Evolutionary conservation across 192 early-diverging fungal species (phyloP).

Genomic region (Backusella liffmaniae): DNA sequence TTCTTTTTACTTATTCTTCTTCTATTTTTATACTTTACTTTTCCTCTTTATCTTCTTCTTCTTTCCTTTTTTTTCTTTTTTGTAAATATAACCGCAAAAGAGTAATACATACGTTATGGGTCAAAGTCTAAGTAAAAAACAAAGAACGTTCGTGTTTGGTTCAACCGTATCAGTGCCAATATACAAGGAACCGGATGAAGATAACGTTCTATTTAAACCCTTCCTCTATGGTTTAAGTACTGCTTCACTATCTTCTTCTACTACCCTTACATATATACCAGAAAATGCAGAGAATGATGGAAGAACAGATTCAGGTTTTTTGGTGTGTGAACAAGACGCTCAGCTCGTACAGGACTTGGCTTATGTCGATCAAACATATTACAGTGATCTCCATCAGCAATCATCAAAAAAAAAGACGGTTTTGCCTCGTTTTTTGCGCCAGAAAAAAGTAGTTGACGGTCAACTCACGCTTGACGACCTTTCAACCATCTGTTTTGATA

Average conservation of each 20-base stretch:
- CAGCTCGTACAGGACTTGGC: neutral
- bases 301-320: slow-evolving; percentile 15
- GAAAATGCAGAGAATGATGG: neutral
- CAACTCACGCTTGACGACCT: neutral
- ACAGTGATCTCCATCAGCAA: neutral
- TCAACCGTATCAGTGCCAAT: neutral
- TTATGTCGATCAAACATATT: slow-evolving; percentile 21
- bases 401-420: neutral
- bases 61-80: neutral
- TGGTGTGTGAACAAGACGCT: neutral
- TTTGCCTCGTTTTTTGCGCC: neutral
- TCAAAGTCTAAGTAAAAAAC: neutral
- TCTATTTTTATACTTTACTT: neutral
- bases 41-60: neutral
- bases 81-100: neutral
- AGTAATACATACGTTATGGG: neutral
- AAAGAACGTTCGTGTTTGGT: neutral
- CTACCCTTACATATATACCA: neutral
- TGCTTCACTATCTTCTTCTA: too few relatives aligned
- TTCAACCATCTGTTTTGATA: neutral
- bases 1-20: neutral
- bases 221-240: slow-evolving; percentile 8
- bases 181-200: neutral
- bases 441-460: neutral
- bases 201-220: slow-evolving; percentile 6